phyloP scores from a whole-genome alignment of 179 eudicot genomes.

The Beta corolliflora region DNA sequence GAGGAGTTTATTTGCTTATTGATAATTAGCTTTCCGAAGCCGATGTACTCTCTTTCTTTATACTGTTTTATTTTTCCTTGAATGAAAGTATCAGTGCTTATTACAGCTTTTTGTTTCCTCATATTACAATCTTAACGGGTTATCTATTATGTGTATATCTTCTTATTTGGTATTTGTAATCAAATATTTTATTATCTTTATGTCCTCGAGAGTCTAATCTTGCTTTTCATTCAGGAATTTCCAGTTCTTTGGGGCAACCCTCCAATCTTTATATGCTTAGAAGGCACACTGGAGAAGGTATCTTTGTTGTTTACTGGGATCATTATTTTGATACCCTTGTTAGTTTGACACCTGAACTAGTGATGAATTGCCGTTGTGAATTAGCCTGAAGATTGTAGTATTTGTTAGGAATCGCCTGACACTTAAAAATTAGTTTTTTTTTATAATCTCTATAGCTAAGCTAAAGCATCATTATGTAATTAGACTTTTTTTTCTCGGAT shows the following conservation, averaged over 20 bases:
- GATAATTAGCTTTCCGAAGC: slow-evolving; percentile 7
- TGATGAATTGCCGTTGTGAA: slow-evolving; percentile 8
- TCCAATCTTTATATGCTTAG: slow-evolving; percentile 73
- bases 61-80: background rate
- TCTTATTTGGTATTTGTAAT: slow-evolving; percentile 2
- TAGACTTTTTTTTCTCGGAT: background rate
- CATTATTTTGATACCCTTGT: slow-evolving; percentile 37
- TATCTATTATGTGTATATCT: background rate
- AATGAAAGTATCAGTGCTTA: slow-evolving; percentile 5
- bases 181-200: slow-evolving; percentile 4
- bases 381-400: background rate
- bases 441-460: background rate
- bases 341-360: slow-evolving; percentile 6
- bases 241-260: slow-evolving; percentile 63
- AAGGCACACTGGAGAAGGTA: slow-evolving; percentile 96
- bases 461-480: background rate
- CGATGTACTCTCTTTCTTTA: slow-evolving; percentile 6
- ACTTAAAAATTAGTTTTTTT: background rate
- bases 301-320: slow-evolving; percentile 76
- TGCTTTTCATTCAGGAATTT: slow-evolving; percentile 85
- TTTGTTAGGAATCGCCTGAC: background rate
- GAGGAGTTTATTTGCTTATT: slow-evolving; percentile 18
- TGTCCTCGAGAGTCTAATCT: slow-evolving; percentile 63
- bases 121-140: slow-evolving; percentile 3
- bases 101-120: slow-evolving; percentile 3